A percentile compares a stretch with the other conserved stretches of the same genome.
Evolutionary conservation across 495 filamentous ascomycete species (phyloP).

Genomic region (Lentithecium fluviatile): DNA sequence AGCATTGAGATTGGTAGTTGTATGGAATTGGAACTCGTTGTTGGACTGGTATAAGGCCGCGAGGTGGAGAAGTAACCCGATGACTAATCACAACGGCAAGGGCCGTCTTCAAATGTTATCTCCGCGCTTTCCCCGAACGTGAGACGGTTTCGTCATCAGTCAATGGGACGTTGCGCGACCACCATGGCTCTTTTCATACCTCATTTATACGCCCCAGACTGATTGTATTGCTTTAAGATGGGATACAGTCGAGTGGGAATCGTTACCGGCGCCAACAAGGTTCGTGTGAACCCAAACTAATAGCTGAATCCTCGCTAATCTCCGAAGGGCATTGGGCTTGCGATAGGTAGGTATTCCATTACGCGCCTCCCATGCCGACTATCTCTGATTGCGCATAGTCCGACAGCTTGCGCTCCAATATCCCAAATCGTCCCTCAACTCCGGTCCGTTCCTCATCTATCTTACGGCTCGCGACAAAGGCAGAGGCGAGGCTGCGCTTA

Average conservation of each 20-base stretch:
- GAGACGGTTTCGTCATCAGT: too few relatives aligned
- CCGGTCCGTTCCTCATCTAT: conserved; percentile 51
- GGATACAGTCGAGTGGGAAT: conserved; percentile 40
- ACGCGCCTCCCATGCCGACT: neutral
- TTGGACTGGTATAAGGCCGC: too few relatives aligned
- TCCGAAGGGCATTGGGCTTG: conserved; percentile 32
- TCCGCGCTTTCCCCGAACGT: too few relatives aligned
- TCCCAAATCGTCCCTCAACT: conserved; percentile 48
- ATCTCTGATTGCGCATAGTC: conserved; percentile 32
- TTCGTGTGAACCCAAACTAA: neutral
- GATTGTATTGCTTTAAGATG: conserved; percentile 19
- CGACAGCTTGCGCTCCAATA: conserved; percentile 50
- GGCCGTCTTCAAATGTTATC: too few relatives aligned
- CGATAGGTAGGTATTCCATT: conserved; percentile 26
- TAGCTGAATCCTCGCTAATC: conserved; percentile 26
- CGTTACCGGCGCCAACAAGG: conserved; percentile 50
- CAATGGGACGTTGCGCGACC: too few relatives aligned
- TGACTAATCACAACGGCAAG: too few relatives aligned
- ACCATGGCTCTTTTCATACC: neutral
- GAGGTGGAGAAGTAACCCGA: too few relatives aligned
- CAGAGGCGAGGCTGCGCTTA: conserved; percentile 47
- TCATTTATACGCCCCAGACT: neutral
- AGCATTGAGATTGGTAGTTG: too few relatives aligned
- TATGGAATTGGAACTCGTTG: too few relatives aligned
- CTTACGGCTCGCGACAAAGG: conserved; percentile 50